These are phyloP conservation scores for Arthrinium puccinioides DNA, from an alignment of 2,329 filamentous ascomycete species.

Conservation along the genomic window DNA sequence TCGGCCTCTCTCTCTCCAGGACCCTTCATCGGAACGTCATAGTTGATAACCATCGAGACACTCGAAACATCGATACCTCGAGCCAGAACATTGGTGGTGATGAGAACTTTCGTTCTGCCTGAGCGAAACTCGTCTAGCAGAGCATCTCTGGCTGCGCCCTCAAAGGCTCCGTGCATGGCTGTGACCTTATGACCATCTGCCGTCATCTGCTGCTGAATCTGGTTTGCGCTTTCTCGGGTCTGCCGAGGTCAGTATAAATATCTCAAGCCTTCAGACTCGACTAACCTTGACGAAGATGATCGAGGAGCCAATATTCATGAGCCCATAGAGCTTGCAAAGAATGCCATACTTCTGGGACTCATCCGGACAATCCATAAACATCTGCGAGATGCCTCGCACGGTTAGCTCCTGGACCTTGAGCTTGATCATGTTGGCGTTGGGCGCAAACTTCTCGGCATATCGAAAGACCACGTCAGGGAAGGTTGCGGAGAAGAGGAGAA, in stretches of 20 bases:
- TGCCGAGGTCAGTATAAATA: conserved; percentile 79
- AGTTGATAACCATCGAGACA: conserved; percentile 98
- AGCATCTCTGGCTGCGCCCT: conserved; percentile 73
- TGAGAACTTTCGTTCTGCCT: conserved; percentile 88
- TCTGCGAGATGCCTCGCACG: conserved; percentile 93
- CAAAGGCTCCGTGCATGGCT: conserved; percentile 80
- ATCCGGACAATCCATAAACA: conserved; percentile 87
- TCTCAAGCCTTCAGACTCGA: conserved; percentile 61
- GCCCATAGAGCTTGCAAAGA: conserved; percentile 85
- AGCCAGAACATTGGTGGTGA: conserved; percentile 93
- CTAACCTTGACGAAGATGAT: conserved; percentile 93
- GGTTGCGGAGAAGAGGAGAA: conserved; percentile 92
- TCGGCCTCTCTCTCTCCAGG: conserved; percentile 77
- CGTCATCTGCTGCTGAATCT: conserved; percentile 81
- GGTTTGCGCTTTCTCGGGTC: conserved; percentile 77
- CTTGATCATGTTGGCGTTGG: conserved; percentile 78
- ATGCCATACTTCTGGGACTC: conserved; percentile 81
- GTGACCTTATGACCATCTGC: conserved; percentile 87
- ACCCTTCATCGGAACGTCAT: conserved; percentile 74
- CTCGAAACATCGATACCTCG: conserved; percentile 88
- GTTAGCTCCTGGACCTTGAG: conserved; percentile 87
- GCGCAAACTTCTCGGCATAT: conserved; percentile 80
- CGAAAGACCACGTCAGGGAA: conserved; percentile 78
- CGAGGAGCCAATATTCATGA: conserved; percentile 94
- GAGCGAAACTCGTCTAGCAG: conserved; percentile 82